Evolutionary conservation across 2,329 filamentous ascomycete genomes (phyloP).

Genomic region (Epichloe hybrida): DNA sequence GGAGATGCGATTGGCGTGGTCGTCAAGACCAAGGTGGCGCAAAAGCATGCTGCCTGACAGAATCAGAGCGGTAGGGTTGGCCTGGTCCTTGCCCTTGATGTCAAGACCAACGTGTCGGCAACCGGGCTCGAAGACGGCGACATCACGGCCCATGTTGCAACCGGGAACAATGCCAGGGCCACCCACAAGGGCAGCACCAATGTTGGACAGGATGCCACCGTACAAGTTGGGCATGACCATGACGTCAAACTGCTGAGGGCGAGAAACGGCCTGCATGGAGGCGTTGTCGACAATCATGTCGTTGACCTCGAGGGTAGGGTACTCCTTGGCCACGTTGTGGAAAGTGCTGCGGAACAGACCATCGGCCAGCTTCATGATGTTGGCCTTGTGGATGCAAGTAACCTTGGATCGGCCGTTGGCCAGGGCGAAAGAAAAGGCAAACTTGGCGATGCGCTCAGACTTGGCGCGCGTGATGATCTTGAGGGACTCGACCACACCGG

Average conservation of each 20-base stretch:
- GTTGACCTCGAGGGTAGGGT: conserved; percentile 87
- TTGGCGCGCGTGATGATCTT: conserved; percentile 99
- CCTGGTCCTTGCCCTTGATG: conserved; percentile 99
- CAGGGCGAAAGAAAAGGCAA: conserved; percentile 93
- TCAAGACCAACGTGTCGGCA: conserved; percentile 98
- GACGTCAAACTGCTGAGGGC: conserved; percentile 96
- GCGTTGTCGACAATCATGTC: conserved; percentile 99
- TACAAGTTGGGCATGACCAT: conserved; percentile 99
- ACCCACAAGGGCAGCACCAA: conserved; percentile 91
- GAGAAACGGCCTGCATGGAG: conserved; percentile 95
- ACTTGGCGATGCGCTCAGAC: conserved; percentile 98
- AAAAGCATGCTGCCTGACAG: conserved; percentile 95
- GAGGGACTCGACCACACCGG: conserved; percentile 93
- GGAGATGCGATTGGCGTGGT: conserved; percentile 96
- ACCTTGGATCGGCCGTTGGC: conserved; percentile 99
- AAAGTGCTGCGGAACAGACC: conserved; percentile 98
- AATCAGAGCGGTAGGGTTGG: conserved; percentile 92
- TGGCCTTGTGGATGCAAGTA: conserved; percentile 99
- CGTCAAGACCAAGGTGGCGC: conserved; percentile 90
- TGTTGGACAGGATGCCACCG: conserved; percentile 97
- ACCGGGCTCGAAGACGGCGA: conserved; percentile 96
- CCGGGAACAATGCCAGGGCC: conserved; percentile 94
- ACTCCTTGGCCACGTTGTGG: conserved; percentile 85
- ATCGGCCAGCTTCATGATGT: conserved; percentile 99
- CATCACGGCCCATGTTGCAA: conserved; percentile 98